A percentile compares a stretch with the other conserved stretches of the same genome.
Evolutionary conservation across 2,329 filamentous ascomycete genomes (phyloP).

Genomic region (Aspergillus thermomutatus): DNA sequence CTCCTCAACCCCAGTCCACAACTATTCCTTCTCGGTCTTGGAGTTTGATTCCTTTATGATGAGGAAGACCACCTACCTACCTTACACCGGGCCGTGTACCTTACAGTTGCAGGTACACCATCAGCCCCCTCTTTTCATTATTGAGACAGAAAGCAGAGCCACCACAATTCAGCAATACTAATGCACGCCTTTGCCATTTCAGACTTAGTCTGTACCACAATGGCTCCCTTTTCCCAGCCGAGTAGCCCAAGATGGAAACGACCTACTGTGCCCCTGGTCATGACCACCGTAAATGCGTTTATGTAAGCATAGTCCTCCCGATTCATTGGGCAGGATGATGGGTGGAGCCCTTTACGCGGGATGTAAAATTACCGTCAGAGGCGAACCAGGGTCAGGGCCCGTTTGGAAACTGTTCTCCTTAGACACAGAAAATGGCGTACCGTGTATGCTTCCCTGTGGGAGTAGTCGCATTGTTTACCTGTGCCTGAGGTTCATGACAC

Average conservation of each 20-base stretch:
- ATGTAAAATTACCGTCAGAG: slow-evolving; percentile 14
- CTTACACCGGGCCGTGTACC: too few species aligned
- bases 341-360: slow-evolving; percentile 9
- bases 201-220: slow-evolving; percentile 5
- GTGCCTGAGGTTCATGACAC: too few species aligned
- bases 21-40: not conserved
- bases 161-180: slow-evolving; percentile 5
- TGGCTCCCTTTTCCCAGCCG: slow-evolving; percentile 2
- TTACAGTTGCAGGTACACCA: too few species aligned
- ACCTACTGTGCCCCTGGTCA: slow-evolving; percentile 10
- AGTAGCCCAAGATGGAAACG: slow-evolving; percentile 5
- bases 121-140: slow-evolving; percentile 18
- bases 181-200: slow-evolving; percentile 1
- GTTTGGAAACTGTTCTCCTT: slow-evolving; percentile 10
- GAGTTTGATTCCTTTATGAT: not conserved
- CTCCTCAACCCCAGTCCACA: not conserved
- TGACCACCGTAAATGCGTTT: not conserved
- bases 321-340: slow-evolving; percentile 9
- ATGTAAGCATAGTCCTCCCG: not conserved
- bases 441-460: not conserved
- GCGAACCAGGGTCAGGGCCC: slow-evolving; percentile 13
- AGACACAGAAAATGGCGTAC: not conserved
- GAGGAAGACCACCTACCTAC: too few species aligned
- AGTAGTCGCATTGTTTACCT: not conserved
- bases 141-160: slow-evolving; percentile 2